Base-by-base conservation (phyloP, 2,329 filamentous ascomycete species). In the Hymenotorrendiella dingleyae region DNA sequence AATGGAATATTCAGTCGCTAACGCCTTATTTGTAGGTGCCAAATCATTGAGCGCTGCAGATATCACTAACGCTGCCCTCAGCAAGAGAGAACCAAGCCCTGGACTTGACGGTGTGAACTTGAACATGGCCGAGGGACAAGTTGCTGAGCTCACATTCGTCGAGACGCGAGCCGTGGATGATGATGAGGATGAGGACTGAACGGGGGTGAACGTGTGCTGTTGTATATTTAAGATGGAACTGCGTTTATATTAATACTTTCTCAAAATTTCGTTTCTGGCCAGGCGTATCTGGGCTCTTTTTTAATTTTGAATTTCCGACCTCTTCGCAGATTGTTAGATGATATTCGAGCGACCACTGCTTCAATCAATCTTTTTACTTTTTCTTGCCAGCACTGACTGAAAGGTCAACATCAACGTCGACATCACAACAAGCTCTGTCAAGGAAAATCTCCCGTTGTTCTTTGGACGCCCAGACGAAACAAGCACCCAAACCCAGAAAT, bases 141-240 rank as follows among this genome's bases (percentile, higher is more conserved):
- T 56, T 24, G 55, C 55, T 20, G 55, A 57, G 39, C 47, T 59
- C 21, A 59, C 56, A 16, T 57, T 59, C 36, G 54, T 59, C 9
- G 56, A 59, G 42, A 58, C 55, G 20, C 45, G 49, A 33, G 45
- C 42, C n/a, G 50, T 52, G 10, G 52, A 53, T 37, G 54, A 49
- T 19, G 46, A 54, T 16, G 43, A 32, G 27, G 33, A 33, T 9
- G 38, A 41, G 9, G 30, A 40, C 12, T n/a, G n/a, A n/a, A n/a
- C n/a, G n/a, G n/a, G n/a, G n/a, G n/a, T n/a, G n/a, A n/a, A n/a
- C n/a, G n/a, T n/a, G n/a, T n/a, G n/a, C n/a, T n/a, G n/a, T n/a
- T n/a, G n/a, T n/a, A n/a, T n/a, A n/a, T n/a, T n/a, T n/a, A n/a
- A n/a, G n/a, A n/a, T n/a, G n/a, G n/a, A n/a, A n/a, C n/a, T n/a